Evolutionary conservation across 352 stramenopile genomes (phyloP).

Genomic region (Phytopythium ostracodes): DNA sequence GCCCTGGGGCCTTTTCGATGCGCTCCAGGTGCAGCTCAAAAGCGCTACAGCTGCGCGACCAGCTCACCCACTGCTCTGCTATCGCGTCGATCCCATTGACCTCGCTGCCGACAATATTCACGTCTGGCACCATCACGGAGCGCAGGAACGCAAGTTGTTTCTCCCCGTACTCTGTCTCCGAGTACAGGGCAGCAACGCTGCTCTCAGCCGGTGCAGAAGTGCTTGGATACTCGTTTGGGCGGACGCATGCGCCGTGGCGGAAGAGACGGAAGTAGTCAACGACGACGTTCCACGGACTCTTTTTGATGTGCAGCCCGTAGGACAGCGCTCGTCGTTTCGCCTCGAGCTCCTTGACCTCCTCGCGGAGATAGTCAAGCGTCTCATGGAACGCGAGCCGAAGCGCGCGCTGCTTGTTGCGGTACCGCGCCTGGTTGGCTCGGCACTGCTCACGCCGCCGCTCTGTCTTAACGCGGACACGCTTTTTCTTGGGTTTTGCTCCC

Average conservation of each 20-base stretch:
- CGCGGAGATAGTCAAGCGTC: constrained; percentile 15
- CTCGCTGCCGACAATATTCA: constrained; percentile 5
- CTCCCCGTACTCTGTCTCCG: neutral
- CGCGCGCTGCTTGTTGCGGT: constrained; percentile 31
- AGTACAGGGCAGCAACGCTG: neutral
- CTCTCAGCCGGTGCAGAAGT: neutral
- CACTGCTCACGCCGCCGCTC: constrained; percentile 41
- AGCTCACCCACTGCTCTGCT: constrained; percentile 14
- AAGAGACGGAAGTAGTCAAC: constrained; percentile 27
- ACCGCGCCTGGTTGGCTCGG: constrained; percentile 40
- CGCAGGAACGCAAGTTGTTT: constrained; percentile 16
- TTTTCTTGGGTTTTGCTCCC: neutral
- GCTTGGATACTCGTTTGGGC: neutral
- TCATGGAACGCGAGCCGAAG: constrained; percentile 14
- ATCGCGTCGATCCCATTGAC: constrained; percentile 10
- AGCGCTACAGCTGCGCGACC: constrained; percentile 12
- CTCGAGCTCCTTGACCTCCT: constrained; percentile 20
- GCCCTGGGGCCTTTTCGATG: constrained; percentile 5
- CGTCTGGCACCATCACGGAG: constrained; percentile 9
- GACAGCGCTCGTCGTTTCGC: constrained; percentile 8
- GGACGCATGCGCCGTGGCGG: constrained; percentile 7
- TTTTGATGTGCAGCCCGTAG: neutral
- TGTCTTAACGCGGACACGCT: constrained; percentile 39
- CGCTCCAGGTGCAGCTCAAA: constrained; percentile 13
- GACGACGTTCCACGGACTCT: constrained; percentile 9